phyloP scores from a whole-genome alignment of 2,329 filamentous ascomycete species.

The Neurospora crassa region DNA sequence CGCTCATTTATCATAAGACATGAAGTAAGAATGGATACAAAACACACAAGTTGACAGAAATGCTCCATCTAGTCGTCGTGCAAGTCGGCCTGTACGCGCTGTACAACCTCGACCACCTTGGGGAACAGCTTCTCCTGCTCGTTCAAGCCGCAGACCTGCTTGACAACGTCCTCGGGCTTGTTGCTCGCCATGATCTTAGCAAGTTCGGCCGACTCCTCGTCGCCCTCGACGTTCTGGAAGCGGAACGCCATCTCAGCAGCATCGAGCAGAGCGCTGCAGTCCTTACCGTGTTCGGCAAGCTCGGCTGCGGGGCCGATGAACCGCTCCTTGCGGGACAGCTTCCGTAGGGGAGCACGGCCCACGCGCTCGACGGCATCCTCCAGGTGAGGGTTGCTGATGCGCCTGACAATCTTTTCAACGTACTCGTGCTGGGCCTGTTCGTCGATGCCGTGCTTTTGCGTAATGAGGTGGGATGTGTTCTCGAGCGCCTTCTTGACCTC shows the following conservation, averaged over 20 bases:
- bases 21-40: not conserved
- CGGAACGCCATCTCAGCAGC: slow-evolving; percentile 86
- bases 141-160: slow-evolving; percentile 74
- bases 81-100: slow-evolving; percentile 66
- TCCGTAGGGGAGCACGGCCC: slow-evolving; percentile 86
- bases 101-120: slow-evolving; percentile 66
- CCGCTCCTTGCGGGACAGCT: slow-evolving; percentile 89
- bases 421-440: slow-evolving; percentile 72
- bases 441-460: slow-evolving; percentile 74
- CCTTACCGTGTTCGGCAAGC: slow-evolving; percentile 71
- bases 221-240: slow-evolving; percentile 89
- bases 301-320: slow-evolving; percentile 89
- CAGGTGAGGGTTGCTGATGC: slow-evolving; percentile 87
- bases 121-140: slow-evolving; percentile 67
- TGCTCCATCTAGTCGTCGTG: slow-evolving; percentile 17
- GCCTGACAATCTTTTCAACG: slow-evolving; percentile 81
- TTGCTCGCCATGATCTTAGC: slow-evolving; percentile 75
- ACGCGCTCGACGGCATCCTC: slow-evolving; percentile 93
- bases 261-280: slow-evolving; percentile 64
- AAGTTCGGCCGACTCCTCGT: slow-evolving; percentile 81
- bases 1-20: not conserved
- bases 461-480: slow-evolving; percentile 81
- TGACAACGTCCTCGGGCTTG: slow-evolving; percentile 63
- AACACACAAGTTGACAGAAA: not conserved
- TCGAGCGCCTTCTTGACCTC: slow-evolving; percentile 71